Conservation (phyloP, 2,329 filamentous ascomycete genomes). For the Trichophyton rubrum region DNA sequence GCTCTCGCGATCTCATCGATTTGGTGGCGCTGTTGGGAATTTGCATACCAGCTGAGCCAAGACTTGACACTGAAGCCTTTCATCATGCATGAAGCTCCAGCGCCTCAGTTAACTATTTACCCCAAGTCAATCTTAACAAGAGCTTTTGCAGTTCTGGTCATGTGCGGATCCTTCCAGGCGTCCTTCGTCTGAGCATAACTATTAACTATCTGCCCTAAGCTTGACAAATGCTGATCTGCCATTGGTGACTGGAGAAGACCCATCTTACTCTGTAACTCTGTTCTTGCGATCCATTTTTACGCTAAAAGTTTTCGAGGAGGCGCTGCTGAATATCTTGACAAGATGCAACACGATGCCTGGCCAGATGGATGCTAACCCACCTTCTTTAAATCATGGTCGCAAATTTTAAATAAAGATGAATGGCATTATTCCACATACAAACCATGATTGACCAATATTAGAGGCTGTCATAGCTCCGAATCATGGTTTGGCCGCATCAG, state of each 20-base stretch:
- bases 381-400: neutral
- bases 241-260: neutral
- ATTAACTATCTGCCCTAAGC: neutral
- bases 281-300: neutral
- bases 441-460: neutral
- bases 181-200: neutral
- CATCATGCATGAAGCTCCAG: neutral
- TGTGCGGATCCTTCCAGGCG: slow-evolving; percentile 1
- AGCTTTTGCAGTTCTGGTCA: neutral
- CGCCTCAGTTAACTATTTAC: neutral
- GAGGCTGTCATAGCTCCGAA: neutral
- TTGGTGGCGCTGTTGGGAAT: neutral
- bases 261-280: neutral
- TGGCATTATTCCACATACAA: neutral
- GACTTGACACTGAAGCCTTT: neutral
- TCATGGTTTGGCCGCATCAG: neutral
- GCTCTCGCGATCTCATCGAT: neutral
- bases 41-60: slow-evolving; percentile 2
- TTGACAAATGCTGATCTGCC: neutral
- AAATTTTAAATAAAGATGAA: neutral
- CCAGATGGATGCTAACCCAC: neutral
- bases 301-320: neutral
- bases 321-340: slow-evolving; percentile 1
- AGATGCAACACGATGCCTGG: neutral
- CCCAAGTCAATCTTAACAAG: neutral